Percentiles rank a stretch among this genome's conserved stretches.
Evolutionary conservation across 2,329 filamentous ascomycete species (phyloP).

Genomic region (Botrytis deweyae): DNA sequence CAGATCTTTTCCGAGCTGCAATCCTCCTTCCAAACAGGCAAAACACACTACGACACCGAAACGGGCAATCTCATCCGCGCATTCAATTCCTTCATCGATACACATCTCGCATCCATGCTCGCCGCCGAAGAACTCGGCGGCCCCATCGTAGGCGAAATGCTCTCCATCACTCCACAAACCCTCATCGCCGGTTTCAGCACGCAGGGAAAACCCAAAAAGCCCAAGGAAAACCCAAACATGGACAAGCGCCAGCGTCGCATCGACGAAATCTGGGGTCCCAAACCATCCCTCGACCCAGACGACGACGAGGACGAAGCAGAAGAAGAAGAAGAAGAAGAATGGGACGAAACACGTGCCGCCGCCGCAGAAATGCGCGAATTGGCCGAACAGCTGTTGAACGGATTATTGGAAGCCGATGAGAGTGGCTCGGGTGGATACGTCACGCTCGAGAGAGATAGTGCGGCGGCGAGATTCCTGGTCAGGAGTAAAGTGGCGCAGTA

Average conservation of each 20-base stretch:
- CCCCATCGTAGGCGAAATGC: constrained; percentile 73
- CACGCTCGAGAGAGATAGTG: constrained; percentile 57
- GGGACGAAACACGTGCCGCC: constrained; percentile 42
- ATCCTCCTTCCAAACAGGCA: constrained; percentile 43
- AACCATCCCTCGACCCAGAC: constrained; percentile 37
- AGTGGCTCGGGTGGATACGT: constrained; percentile 59
- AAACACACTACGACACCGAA: constrained; percentile 58
- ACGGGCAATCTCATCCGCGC: constrained; percentile 60
- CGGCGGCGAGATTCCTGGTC: constrained; percentile 62
- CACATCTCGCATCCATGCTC: constrained; percentile 70
- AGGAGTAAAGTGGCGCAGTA: constrained; percentile 66
- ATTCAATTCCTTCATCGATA: constrained; percentile 69
- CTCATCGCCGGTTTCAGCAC: constrained; percentile 60
- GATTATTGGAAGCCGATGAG: constrained; percentile 53
- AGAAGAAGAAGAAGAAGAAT: constrained; percentile 28
- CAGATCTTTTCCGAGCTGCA: not conserved
- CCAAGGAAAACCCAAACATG: constrained; percentile 44
- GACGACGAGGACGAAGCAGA: constrained; percentile 42
- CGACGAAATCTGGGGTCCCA: constrained; percentile 58
- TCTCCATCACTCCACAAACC: constrained; percentile 62
- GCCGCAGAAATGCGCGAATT: constrained; percentile 61
- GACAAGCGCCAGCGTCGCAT: constrained; percentile 60
- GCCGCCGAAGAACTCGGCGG: constrained; percentile 82
- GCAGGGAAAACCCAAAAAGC: constrained; percentile 56
- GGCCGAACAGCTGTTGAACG: constrained; percentile 60